Base-by-base conservation (phyloP, 1,284 basidiomycete species). In the Serendipita sp. region DNA sequence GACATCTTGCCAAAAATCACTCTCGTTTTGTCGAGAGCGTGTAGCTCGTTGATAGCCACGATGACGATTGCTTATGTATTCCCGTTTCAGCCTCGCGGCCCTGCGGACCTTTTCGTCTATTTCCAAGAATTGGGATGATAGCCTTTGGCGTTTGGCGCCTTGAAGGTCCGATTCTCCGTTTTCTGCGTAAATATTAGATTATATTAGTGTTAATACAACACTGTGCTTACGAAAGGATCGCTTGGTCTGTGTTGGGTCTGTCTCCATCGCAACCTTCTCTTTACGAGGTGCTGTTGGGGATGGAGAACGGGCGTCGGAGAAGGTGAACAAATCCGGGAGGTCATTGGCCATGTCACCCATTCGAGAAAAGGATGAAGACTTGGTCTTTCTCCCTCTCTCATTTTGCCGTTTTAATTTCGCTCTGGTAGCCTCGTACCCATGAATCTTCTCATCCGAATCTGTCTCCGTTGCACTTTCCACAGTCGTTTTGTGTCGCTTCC, bases 1-100 rank as follows among this genome's bases (percentile, higher is more conserved):
- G 10, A 58, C 53, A n/a, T 58, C 53, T 32, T 34, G 53, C 53
- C 53, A 58, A 58, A 58, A 58, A 32, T 58, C 53, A 8, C 32
- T 58, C 10, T 58, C 53, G 5, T n/a, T 49, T 49, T 29, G 45
- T n/a, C 2, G 5, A 8, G 29, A 49, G 5, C 45, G n/a, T 5
- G n/a, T 22, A 29, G n/a, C 8, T 49, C 45, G 45, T 29, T 29
- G n/a, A 8, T 49, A 29, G 8, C 8, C n/a, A 29, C 29, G n/a
- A 5, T 49, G 45, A 8, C 45, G 38, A 41, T 41, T 8, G n/a
- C 45, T 17, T 6, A n/a, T 49, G 29, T 49, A 8, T n/a, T 49
- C 45, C 45, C 45, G 45, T 29, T n/a, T 17, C n/a, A 17, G 8
- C 45, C 29, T 49, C n/a, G n/a, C 45, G 8, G 45, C 45, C 17